Evolutionary conservation across 2,329 filamentous ascomycete species (phyloP).

Genomic region (Aureobasidium sp.): DNA sequence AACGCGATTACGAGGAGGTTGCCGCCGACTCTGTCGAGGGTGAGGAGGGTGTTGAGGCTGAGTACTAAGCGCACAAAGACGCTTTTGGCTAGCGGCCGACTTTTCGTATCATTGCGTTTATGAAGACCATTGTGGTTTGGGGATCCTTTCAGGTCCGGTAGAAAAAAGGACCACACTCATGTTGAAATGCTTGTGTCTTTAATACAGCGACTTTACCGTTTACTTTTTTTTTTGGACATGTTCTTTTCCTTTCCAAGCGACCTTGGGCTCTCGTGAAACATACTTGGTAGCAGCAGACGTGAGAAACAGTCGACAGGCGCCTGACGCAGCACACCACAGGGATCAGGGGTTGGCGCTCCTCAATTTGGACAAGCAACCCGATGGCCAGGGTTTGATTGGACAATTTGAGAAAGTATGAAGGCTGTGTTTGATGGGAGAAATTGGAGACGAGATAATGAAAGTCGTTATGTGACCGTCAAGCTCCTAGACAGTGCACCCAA

Average conservation of each 20-base stretch:
- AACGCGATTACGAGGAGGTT: constrained; percentile 98
- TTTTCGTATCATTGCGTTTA: constrained; percentile 19
- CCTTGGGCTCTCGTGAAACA: background rate
- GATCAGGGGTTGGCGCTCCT: background rate
- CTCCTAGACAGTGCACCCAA: background rate
- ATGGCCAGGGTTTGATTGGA: background rate
- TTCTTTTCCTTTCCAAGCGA: background rate
- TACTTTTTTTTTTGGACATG: constrained; percentile 4
- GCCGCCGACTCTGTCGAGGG: constrained; percentile 87
- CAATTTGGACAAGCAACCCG: background rate
- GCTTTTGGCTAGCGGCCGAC: constrained; percentile 14
- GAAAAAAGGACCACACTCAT: constrained; percentile 17
- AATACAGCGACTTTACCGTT: constrained; percentile 16
- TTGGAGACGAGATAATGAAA: background rate
- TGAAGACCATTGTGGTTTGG: constrained; percentile 16
- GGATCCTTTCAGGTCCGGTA: constrained; percentile 15
- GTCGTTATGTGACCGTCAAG: background rate
- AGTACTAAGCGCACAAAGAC: constrained; percentile 61
- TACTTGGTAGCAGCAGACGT: background rate
- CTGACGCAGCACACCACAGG: background rate
- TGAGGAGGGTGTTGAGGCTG: constrained; percentile 76
- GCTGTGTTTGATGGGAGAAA: background rate
- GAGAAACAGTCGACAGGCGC: background rate
- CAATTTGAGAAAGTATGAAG: background rate
- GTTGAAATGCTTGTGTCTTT: constrained; percentile 18